phyloP scores from a whole-genome alignment of 2,329 filamentous ascomycete genomes.

The Apiospora rasikravindrae region DNA sequence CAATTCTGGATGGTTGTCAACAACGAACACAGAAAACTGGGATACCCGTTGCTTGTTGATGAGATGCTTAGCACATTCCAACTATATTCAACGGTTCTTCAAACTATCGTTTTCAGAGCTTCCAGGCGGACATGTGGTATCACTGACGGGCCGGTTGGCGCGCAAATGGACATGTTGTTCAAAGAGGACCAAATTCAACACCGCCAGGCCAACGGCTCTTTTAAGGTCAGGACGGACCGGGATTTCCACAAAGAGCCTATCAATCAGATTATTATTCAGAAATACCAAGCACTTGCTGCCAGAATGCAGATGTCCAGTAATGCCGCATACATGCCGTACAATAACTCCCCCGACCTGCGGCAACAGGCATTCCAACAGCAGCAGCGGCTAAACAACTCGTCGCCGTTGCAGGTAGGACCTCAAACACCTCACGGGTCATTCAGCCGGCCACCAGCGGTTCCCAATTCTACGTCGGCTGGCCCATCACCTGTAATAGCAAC shows the following conservation, averaged over 20 bases:
- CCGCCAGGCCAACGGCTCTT: constrained; percentile 29
- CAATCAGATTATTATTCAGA: constrained; percentile 28
- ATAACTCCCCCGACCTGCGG: neutral
- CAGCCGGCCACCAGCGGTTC: neutral
- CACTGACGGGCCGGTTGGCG: constrained; percentile 40
- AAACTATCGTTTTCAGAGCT: constrained; percentile 59
- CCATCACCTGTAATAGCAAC: neutral
- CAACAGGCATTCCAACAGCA: constrained; percentile 13
- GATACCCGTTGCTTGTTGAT: constrained; percentile 60
- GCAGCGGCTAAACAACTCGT: neutral
- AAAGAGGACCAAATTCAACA: constrained; percentile 39
- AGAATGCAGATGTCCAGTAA: neutral
- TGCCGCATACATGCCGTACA: constrained; percentile 8
- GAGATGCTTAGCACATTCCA: constrained; percentile 57
- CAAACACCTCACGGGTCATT: neutral
- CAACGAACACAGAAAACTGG: constrained; percentile 41
- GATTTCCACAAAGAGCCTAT: constrained; percentile 26
- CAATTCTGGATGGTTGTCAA: constrained; percentile 45
- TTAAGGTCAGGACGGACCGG: constrained; percentile 12
- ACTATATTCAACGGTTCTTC: constrained; percentile 56
- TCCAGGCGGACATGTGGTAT: constrained; percentile 53
- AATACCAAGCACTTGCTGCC: constrained; percentile 25
- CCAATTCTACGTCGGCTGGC: neutral
- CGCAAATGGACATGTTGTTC: constrained; percentile 44
- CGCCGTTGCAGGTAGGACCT: neutral